Percentiles rank a stretch among this genome's conserved stretches.
Evolutionary conservation across 257 asterid genomes (phyloP).

Genomic region (Nicotiana knightiana): DNA sequence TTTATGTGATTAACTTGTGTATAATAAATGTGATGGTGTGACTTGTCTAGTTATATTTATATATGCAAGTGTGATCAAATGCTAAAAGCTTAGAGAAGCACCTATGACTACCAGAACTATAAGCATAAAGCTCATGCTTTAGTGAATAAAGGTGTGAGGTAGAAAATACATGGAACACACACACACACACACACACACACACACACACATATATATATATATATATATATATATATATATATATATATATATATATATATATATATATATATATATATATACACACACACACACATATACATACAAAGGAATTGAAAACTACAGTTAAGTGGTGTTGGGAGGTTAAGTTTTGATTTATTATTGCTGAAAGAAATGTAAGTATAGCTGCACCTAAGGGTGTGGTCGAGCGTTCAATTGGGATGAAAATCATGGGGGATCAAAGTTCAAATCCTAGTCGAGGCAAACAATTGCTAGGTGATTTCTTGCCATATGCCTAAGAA

Average conservation of each 20-base stretch:
- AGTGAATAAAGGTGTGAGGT: too few species aligned
- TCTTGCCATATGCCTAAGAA: not conserved
- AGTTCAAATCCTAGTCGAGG: not conserved
- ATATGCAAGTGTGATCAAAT: not conserved
- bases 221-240: too few species aligned
- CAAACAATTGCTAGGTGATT: not conserved
- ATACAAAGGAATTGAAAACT: too few species aligned
- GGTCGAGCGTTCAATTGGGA: not conserved
- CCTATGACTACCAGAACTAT: not conserved
- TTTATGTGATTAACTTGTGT: not conserved
- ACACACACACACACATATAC: too few species aligned
- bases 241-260: too few species aligned
- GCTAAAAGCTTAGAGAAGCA: not conserved
- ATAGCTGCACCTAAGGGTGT: not conserved
- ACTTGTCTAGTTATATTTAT: not conserved
- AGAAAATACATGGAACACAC: not conserved
- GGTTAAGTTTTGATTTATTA: not conserved
- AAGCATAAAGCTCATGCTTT: not conserved
- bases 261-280: too few species aligned
- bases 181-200: too few species aligned
- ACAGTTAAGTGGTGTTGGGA: too few species aligned
- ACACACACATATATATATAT: too few species aligned
- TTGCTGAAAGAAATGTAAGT: not conserved
- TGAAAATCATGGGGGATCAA: not conserved
- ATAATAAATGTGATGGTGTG: not conserved